Evolutionary conservation across 2,329 filamentous ascomycete species (phyloP), one percentile per base, ranked within the genome.

Genomic region (Cladosporium sp.): DNA sequence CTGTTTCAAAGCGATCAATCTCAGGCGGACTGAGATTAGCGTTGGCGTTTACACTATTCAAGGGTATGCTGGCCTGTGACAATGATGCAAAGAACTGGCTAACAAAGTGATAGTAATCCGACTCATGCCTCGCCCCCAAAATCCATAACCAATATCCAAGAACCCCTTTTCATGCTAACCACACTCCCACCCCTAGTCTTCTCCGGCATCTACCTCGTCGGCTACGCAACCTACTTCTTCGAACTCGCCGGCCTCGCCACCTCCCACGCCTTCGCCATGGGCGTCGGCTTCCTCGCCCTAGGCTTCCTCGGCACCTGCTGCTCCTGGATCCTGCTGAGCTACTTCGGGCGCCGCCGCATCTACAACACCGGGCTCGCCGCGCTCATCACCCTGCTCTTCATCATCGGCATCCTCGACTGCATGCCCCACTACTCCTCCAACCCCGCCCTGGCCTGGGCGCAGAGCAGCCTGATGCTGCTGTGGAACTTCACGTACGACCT

Each of bases 151-250:
- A 11, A 4, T n/a, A n/a, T 35, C 9, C 34, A 9, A 35, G 10
- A 10, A 4, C 2, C 34, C 10, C 34, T 1, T 11, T 5, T 6
- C 34, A 1, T 35, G 10, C 34, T 11, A 11, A 35, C n/a, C 34
- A 35, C 2, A 35, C 10, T 34, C 34, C 34, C 10, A 35, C 34
- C 34, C 6, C 6, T 3, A 38, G 68, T 72, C 50, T 57, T 74
- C 4, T 69, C 67, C n/a, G 72, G 71, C 2, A 68, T 72, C 41
- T 70, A 66, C 49, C 59, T 75, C 49, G 69, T 74, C 6, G 71
- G 71, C 31, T 75, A 72, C 58, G 67, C 68, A 4, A 74, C 70
- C 3, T 77, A 77, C 61, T 77, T 77, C 66, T 76, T 77, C 63
- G 62, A 74, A 45, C 69, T 69, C 6, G 72, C 72, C 4, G 73